A percentile compares a stretch with the other conserved stretches of the same genome.
Evolutionary conservation across 73 alveolate genomes (phyloP).

Genomic region (Symbiodinium pilosum): DNA sequence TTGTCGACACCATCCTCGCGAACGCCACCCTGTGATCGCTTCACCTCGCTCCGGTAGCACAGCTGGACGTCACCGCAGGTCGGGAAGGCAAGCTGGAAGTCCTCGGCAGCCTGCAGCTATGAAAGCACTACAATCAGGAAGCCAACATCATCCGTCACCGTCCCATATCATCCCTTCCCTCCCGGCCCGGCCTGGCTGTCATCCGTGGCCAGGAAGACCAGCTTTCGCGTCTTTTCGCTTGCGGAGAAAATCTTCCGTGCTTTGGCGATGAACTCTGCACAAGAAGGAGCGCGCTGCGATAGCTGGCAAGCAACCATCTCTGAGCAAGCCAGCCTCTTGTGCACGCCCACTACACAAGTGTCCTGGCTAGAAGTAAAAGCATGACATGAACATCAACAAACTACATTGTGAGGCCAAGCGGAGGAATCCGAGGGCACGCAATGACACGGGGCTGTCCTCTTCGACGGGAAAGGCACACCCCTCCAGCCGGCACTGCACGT

Average conservation of each 20-base stretch:
- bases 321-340: constrained; percentile 89
- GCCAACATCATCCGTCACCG: not conserved
- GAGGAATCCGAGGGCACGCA: too few species aligned
- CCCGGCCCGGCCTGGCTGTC: constrained; percentile 38
- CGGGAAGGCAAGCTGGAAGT: constrained; percentile 31
- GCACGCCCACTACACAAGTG: constrained; percentile 69
- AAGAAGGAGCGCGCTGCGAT: constrained; percentile 67
- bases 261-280: constrained; percentile 28
- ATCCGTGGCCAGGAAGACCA: constrained; percentile 60
- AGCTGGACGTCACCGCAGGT: not conserved
- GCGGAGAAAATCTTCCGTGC: constrained; percentile 35
- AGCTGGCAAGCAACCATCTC: constrained; percentile 92
- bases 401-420: not conserved
- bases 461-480: constrained; percentile 10
- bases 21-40: constrained; percentile 73
- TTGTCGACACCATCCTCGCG: constrained; percentile 89
- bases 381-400: not conserved
- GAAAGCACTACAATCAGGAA: not conserved
- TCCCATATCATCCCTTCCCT: not conserved
- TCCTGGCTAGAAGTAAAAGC: constrained; percentile 40
- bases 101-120: constrained; percentile 32
- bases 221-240: not conserved
- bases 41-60: constrained; percentile 57
- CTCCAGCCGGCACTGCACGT: constrained; percentile 6
- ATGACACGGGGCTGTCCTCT: not conserved